A percentile compares a stretch with the other conserved stretches of the same genome.
Conservation (phyloP, 345 rosid genomes). For the Crucihimalaya himalaica region DNA sequence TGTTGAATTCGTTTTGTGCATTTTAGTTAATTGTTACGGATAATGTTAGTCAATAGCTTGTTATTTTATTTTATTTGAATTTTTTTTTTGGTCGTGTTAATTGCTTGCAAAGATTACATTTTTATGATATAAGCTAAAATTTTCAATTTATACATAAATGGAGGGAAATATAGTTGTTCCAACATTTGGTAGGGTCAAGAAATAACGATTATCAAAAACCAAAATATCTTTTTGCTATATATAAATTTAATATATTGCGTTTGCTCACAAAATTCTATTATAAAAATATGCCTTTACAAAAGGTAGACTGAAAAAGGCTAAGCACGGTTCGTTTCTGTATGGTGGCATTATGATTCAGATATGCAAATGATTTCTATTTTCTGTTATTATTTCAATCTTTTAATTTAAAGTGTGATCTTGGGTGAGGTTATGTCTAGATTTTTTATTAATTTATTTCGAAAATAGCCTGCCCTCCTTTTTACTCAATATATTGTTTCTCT, state of each 20-base stretch:
- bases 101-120: too few species aligned
- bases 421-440: constrained; percentile 16
- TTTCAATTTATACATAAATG: not conserved
- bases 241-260: not conserved
- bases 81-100: too few species aligned
- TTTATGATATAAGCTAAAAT: not conserved
- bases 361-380: not conserved
- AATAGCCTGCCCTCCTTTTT: not conserved
- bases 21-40: constrained; percentile 18
- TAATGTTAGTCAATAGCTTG: constrained; percentile 22
- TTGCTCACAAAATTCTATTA: not conserved
- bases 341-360: constrained; percentile 32
- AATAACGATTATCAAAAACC: not conserved
- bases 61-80: too few species aligned
- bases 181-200: constrained; percentile 20
- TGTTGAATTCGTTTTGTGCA: constrained; percentile 25
- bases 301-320: constrained; percentile 26
- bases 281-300: not conserved
- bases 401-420: constrained; percentile 27
- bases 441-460: constrained; percentile 8
- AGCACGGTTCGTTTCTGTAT: constrained; percentile 15
- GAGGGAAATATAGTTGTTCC: constrained; percentile 24
- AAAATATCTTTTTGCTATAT: not conserved
- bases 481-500: not conserved
- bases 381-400: constrained; percentile 10